Evolutionary conservation across 306 rosid genomes (phyloP), one percentile per base, ranked within the genome.

Genomic region (Medicago ruthenica): DNA sequence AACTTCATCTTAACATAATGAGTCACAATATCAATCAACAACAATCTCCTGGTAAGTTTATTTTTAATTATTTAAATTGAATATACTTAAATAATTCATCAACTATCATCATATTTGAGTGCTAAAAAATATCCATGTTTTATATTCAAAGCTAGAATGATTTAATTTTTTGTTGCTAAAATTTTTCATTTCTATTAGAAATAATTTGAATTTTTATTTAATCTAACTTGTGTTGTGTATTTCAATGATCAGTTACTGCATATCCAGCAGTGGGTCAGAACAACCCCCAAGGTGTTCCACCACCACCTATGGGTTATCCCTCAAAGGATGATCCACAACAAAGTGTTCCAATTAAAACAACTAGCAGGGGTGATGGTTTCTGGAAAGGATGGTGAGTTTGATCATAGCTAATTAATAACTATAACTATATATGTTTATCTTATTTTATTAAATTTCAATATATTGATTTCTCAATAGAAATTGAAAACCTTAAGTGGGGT

Each of bases 361-460:
- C 83, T 9, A 31, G 57, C 21, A 87, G 76, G 62, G 91, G 91
- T 68, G 91, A 87, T 7, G 91, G 89, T 36, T 87, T 87, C 21
- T 87, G 87, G 87, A 79, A 85, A 55, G 91, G 91, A 77, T 87
- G 91, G 91, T 87, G 8, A 76, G 84, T 71, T 10, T 31, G 9
- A 34, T 21, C 20, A 67, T 67, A 41, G 4, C 27, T 20, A 21
- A 21, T 22, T 58, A 21, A 14, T 55, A 50, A 15, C 8, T 47
- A 11, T 45, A 50, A 27, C 31, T 27, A 27, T 27, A 27, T 1
- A 27, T 27, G 31, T 27, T 50, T 3, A 44, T 44, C 21, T 17
- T 53, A 17, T 16, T 53, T 53, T 20, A 11, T 47, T 15, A 4
- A 12, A 15, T 47, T 47, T 1, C 8, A 14, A 47, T 5, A 48